Evolutionary conservation across 2,329 filamentous ascomycete genomes (phyloP), one percentile per base, ranked within the genome.

Genomic region (Alternaria incomplexa): DNA sequence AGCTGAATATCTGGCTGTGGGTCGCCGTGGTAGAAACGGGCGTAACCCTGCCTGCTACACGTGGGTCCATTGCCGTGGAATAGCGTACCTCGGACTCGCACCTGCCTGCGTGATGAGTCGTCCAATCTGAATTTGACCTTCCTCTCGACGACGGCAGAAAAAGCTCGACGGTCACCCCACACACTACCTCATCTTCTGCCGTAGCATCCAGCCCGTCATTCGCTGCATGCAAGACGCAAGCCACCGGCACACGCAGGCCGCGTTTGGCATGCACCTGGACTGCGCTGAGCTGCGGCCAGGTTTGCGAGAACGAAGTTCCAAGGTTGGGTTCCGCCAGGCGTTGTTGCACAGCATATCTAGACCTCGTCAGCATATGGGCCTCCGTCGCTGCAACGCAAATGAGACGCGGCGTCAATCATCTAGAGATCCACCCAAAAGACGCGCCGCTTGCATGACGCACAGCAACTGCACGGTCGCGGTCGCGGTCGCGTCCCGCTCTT

Each of bases 391-490:
- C 46, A 46, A 56, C 12, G 48, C 46, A 59, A 46, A 59, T 59
- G 56, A 54, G 30, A 64, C 62, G 54, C 48, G 32, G 61, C 62
- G 58, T 63, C 63, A 43, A 56, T 50, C 52, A 54, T 62, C 28
- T 17, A 22, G 32, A 30, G 44, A 28, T 44, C 26, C 51, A 54
- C 54, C 50, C n/a, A 46, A 23, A 52, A 61, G 58, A 47, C 54
- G 56, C 48, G 57, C 61, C 22, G 56, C 58, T 50, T 40, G 63
- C 63, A 71, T 71, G 68, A 71, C 68, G 72, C 66, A 73, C 67
- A 64, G 64, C 61, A 61, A 63, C 62, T 63, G 64, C 65, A 63
- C 50, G 30, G 62, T 64, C 65, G 45, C 46, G 32, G 44, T 23
- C 65, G 62, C 50, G 30, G 62, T 64, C 65, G 45, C 46, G 32